These are phyloP conservation scores for Brettanomyces bruxellensis DNA, from an alignment of 805 yeast genomes.

Conservation along the genomic window DNA sequence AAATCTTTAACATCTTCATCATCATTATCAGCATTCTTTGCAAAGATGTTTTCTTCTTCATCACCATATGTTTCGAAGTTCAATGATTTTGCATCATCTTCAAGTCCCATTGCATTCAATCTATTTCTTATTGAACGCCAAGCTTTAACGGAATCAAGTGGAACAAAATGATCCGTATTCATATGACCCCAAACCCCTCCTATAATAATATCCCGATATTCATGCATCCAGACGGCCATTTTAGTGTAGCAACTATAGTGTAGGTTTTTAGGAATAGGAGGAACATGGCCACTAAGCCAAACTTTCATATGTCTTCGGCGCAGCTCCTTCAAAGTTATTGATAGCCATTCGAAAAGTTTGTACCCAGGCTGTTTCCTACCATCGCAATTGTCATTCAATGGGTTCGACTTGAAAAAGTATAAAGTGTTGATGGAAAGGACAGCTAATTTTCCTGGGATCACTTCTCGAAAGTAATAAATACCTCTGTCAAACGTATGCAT, in stretches of 20 bases:
- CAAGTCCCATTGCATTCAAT: slow-evolving; percentile 11
- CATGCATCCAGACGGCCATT: slow-evolving; percentile 73
- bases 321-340: slow-evolving; percentile 62
- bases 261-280: slow-evolving; percentile 72
- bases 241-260: slow-evolving; percentile 68
- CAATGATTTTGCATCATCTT: slow-evolving; percentile 10
- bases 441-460: slow-evolving; percentile 73
- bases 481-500: slow-evolving; percentile 66
- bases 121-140: slow-evolving; percentile 38
- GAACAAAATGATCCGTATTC: slow-evolving; percentile 82
- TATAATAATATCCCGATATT: slow-evolving; percentile 72
- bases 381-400: slow-evolving; percentile 76
- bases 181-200: slow-evolving; percentile 86
- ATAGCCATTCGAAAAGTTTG: slow-evolving; percentile 68
- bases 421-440: slow-evolving; percentile 72
- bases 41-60: slow-evolving; percentile 11
- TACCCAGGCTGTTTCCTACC: slow-evolving; percentile 70
- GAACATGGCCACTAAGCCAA: slow-evolving; percentile 85
- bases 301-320: slow-evolving; percentile 70
- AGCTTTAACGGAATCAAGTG: slow-evolving; percentile 63
- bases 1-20: slow-evolving; percentile 18
- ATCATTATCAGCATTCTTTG: slow-evolving; percentile 12
- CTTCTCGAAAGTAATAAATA: slow-evolving; percentile 65
- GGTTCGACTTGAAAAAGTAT: slow-evolving; percentile 67
- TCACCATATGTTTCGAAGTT: slow-evolving; percentile 17